A percentile compares a stretch with the other conserved stretches of the same genome.
phyloP scores from a whole-genome alignment of 768 basidiomycete species.

The Termitomyces sp. region DNA sequence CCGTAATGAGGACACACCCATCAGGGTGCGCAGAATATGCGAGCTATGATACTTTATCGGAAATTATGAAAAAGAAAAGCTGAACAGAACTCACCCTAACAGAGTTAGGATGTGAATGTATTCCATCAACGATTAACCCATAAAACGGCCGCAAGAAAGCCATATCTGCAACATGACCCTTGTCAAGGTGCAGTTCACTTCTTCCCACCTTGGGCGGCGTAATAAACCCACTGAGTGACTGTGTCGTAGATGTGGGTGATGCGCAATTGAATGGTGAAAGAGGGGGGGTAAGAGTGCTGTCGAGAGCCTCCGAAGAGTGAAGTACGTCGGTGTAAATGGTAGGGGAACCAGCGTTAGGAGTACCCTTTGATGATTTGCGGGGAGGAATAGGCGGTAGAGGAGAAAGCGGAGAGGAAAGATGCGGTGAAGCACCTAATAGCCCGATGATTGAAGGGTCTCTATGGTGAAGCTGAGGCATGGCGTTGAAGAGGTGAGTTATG shows the following conservation, averaged over 20 bases:
- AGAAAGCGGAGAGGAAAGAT: slow-evolving; percentile 38
- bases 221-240: slow-evolving; percentile 13
- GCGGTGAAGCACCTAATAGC: slow-evolving; percentile 72
- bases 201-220: slow-evolving; percentile 21
- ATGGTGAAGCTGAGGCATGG: slow-evolving; percentile 88
- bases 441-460: slow-evolving; percentile 91
- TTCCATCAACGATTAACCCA: slow-evolving; percentile 86
- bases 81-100: slow-evolving; percentile 54
- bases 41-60: slow-evolving; percentile 35
- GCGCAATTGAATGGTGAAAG: slow-evolving; percentile 33
- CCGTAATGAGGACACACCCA: slow-evolving; percentile 85
- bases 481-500: slow-evolving; percentile 91
- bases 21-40: slow-evolving; percentile 82
- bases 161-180: slow-evolving; percentile 47
- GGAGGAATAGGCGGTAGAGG: slow-evolving; percentile 17
- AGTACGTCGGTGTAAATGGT: slow-evolving; percentile 9
- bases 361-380: slow-evolving; percentile 4
- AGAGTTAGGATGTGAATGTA: slow-evolving; percentile 88
- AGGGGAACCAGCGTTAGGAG: not conserved
- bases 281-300: slow-evolving; percentile 52
- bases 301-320: slow-evolving; percentile 52
- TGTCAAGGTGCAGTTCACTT: slow-evolving; percentile 36
- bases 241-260: slow-evolving; percentile 7
- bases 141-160: slow-evolving; percentile 71
- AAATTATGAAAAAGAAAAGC: not conserved